phyloP scores from a whole-genome alignment of 208 protist species.

The Crithidia sp. region DNA sequence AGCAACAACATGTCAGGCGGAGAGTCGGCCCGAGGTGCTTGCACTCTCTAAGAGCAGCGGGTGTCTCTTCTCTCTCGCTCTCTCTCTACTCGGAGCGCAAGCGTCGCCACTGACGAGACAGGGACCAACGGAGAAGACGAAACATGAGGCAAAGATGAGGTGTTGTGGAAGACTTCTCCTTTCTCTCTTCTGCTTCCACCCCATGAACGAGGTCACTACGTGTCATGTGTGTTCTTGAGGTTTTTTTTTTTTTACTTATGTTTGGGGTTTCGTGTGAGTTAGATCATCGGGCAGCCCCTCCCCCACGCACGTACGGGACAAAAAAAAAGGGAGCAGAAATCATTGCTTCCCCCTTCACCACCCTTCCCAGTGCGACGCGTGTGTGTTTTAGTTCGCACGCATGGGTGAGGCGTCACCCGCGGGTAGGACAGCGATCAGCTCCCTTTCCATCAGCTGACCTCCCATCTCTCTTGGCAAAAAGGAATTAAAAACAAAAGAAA shows the following conservation, averaged over 20 bases:
- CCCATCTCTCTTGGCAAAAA: slow-evolving; percentile 1
- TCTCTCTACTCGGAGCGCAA: no score
- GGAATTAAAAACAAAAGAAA: slow-evolving; percentile 3
- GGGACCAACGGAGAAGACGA: neutral
- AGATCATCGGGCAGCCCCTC: no score
- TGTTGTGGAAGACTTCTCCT: neutral
- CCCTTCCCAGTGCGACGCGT: no score
- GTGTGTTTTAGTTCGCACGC: no score
- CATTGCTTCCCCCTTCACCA: no score
- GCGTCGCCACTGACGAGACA: neutral
- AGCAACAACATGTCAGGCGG: no score
- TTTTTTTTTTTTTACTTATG: slow-evolving; percentile 2
- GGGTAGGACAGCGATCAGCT: neutral
- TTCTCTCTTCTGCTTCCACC: neutral
- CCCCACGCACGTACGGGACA: neutral
- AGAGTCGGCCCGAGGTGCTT: no score
- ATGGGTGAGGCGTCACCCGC: no score
- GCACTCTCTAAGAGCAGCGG: no score
- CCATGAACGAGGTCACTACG: no score
- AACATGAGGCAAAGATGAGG: slow-evolving; percentile 5
- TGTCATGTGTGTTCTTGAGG: slow-evolving; percentile 4
- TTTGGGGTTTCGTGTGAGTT: neutral
- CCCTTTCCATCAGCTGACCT: neutral
- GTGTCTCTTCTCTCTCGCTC: no score
- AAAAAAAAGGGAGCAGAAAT: slow-evolving; percentile 2